Conservation (phyloP, 2,329 filamentous ascomycete genomes). For the Parascedosporium putredinis region DNA sequence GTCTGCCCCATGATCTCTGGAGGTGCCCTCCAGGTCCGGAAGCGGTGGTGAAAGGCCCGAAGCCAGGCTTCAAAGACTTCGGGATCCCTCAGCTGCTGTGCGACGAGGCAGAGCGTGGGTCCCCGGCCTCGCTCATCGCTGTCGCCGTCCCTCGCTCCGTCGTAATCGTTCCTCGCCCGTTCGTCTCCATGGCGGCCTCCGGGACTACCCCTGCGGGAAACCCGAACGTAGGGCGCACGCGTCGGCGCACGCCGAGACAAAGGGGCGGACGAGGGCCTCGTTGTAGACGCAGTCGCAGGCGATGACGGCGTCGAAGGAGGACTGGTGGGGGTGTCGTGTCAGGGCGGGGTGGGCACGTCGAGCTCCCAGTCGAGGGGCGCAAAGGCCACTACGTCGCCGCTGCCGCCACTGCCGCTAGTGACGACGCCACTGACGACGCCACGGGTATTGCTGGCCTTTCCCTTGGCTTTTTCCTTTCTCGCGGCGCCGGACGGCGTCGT, state of each 20-base stretch:
- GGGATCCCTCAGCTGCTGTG: constrained; percentile 77
- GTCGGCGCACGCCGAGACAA: constrained; percentile 73
- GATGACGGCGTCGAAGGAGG: constrained; percentile 64
- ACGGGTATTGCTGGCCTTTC: too few relatives aligned
- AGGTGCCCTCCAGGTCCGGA: constrained; percentile 67
- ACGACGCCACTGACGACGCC: too few relatives aligned
- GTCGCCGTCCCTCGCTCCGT: constrained; percentile 9
- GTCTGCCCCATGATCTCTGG: constrained; percentile 49
- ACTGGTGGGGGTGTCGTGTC: too few relatives aligned
- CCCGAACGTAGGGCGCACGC: constrained; percentile 52
- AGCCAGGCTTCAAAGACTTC: constrained; percentile 83
- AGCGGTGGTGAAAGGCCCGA: constrained; percentile 51
- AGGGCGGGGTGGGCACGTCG: constrained; percentile 25
- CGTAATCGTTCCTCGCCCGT: too few relatives aligned
- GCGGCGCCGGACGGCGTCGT: constrained; percentile 5
- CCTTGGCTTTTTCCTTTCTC: too few relatives aligned
- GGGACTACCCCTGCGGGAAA: too few relatives aligned
- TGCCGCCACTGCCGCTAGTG: too few relatives aligned
- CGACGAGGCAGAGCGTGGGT: constrained; percentile 67
- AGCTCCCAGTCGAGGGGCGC: constrained; percentile 36
- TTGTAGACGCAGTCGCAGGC: constrained; percentile 97
- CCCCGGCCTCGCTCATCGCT: constrained; percentile 10
- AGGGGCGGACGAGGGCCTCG: constrained; percentile 67
- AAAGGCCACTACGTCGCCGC: constrained; percentile 75
- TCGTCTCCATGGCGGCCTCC: too few relatives aligned